Base-by-base conservation (phyloP, 2,329 filamentous ascomycete species). In the Amylocarpus encephaloides region DNA sequence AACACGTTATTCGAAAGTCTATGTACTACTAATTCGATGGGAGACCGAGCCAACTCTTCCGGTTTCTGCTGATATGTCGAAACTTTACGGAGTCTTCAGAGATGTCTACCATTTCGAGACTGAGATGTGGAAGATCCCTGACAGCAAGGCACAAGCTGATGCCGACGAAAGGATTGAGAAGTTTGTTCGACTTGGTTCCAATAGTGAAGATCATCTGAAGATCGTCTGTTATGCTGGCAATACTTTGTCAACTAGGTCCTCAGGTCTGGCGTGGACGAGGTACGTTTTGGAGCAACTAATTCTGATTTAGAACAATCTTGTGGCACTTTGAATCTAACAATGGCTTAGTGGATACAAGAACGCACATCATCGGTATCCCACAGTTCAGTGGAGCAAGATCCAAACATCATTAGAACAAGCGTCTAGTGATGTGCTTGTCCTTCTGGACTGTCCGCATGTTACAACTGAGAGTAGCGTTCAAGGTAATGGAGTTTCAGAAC, bases 201-300 rank as follows among this genome's bases (percentile, higher is more conserved):
- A 55, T 33, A 55, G 50, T 38, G 43, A 56, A 13, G 51, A 57
- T 2, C 36, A 57, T 35, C 46, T 62, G 36, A 62, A 62, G 35
- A 60, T 62, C 22, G 46, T 62, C 3, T 60, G 48, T 33, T 62
- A 62, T 46, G 51, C 48, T 19, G 59, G 59, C 26, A 45, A 57
- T 48, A 43, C 51, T n/a, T 33, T 41, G 18, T 34, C 52, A 11
- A 46, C 38, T 4, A 53, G 51, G 11, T 51, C 47, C 32, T 39
- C 47, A 16, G 47, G 38, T n/a, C 12, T 59, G 4, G 43, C 51
- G 13, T 61, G 57, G 57, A 53, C 50, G 18, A 57, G 55, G 58
- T 59, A 50, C 29, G 43, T 19, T 7, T 13, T 19, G 16, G 6
- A 19, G n/a, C n/a, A 26, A 26, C 22, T 7, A 4, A 4, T 7